phyloP scores from a whole-genome alignment of 2,329 filamentous ascomycete species.

The Trichocomaceae sp. region DNA sequence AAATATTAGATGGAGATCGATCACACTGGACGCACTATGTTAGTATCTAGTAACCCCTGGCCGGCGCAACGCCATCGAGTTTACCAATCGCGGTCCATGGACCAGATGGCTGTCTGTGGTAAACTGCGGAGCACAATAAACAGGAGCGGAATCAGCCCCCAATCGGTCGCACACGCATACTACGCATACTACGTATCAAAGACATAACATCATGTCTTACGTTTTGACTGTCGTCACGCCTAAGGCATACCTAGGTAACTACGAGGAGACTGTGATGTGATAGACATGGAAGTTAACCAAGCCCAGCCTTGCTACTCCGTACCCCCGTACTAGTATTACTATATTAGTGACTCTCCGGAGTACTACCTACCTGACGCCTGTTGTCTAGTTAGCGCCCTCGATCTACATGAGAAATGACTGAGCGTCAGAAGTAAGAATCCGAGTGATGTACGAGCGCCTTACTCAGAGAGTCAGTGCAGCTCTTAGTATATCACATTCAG shows the following conservation, averaged over 20 bases:
- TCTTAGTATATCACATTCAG: not conserved
- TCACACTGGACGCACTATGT: not conserved
- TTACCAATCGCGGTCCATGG: not conserved
- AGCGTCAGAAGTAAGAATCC: not conserved
- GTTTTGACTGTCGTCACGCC: not conserved
- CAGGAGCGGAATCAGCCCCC: not conserved
- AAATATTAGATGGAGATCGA: not conserved
- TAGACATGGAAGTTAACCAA: too few relatives aligned
- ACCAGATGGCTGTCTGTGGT: too few relatives aligned
- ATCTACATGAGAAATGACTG: not conserved
- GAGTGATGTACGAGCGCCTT: not conserved
- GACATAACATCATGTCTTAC: too few relatives aligned
- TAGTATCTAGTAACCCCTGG: not conserved
- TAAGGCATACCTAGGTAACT: too few relatives aligned
- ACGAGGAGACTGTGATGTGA: too few relatives aligned
- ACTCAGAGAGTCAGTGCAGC: not conserved
- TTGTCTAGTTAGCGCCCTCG: not conserved
- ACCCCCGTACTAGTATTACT: not conserved
- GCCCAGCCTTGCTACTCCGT: not conserved
- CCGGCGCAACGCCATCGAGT: not conserved
- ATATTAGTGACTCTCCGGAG: not conserved
- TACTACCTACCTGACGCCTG: not conserved
- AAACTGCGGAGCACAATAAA: too few relatives aligned
- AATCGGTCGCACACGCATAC: not conserved
- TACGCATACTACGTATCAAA: too few relatives aligned